Percentiles rank a stretch among this genome's conserved stretches.
phyloP scores from a whole-genome alignment of 805 yeast genomes.

The Wickerhamomyces hampshirensis region DNA sequence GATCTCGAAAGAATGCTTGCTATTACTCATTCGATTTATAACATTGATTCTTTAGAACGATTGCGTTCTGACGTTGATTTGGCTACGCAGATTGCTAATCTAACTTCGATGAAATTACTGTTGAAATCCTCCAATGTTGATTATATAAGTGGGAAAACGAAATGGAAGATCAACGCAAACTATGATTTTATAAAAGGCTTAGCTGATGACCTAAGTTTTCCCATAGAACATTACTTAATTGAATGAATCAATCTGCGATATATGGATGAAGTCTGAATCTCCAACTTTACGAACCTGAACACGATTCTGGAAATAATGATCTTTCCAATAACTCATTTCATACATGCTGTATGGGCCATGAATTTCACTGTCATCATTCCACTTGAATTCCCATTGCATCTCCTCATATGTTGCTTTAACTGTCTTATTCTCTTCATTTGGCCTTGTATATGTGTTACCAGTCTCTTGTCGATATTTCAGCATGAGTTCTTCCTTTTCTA shows the following conservation, averaged over 20 bases:
- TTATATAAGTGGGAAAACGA: constrained; percentile 58
- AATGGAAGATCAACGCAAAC: constrained; percentile 75
- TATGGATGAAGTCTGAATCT: constrained; percentile 11
- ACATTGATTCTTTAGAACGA: constrained; percentile 32
- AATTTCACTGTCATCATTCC: constrained; percentile 38
- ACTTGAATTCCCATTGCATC: constrained; percentile 43
- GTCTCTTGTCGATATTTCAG: constrained; percentile 38
- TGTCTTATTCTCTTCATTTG: constrained; percentile 19
- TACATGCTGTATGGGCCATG: constrained; percentile 46
- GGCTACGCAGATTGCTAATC: constrained; percentile 29
- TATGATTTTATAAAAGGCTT: constrained; percentile 61
- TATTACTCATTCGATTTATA: constrained; percentile 66
- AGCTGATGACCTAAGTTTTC: constrained; percentile 61
- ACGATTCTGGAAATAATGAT: constrained; percentile 40
- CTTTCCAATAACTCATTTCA: constrained; percentile 48
- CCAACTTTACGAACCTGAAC: constrained; percentile 36
- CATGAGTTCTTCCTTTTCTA: constrained; percentile 51
- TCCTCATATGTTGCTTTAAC: constrained; percentile 17
- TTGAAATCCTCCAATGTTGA: constrained; percentile 39
- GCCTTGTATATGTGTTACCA: constrained; percentile 32
- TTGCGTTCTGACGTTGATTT: constrained; percentile 30
- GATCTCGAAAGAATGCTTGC: constrained; percentile 78
- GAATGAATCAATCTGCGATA: constrained; percentile 27
- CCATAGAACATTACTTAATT: constrained; percentile 54
- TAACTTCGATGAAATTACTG: constrained; percentile 29